Evolutionary conservation across 306 rosid species (phyloP).

Genomic region (Rosa lucieae): DNA sequence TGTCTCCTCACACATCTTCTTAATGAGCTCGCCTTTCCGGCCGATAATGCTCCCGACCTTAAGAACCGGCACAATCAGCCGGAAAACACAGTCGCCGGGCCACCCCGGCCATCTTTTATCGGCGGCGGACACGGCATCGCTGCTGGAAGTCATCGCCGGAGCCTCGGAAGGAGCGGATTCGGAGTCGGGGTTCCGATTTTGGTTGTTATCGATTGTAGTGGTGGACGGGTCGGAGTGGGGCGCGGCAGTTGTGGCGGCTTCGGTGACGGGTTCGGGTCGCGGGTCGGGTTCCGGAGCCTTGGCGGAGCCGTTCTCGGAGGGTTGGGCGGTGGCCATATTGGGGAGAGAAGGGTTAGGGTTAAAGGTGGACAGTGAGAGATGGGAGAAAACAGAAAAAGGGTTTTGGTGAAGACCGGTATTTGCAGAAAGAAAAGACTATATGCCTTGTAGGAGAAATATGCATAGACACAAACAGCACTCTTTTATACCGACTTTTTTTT

Average conservation of each 20-base stretch:
- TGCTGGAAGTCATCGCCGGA: neutral
- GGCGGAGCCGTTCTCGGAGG: conserved; percentile 46
- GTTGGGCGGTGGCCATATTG: conserved; percentile 48
- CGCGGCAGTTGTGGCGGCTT: conserved; percentile 1
- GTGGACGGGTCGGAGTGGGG: conserved; percentile 26
- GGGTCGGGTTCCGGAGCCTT: conserved; percentile 19
- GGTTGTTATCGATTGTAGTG: neutral
- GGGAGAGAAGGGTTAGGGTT: conserved; percentile 26
- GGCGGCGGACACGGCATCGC: conserved; percentile 18
- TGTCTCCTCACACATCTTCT: conserved; percentile 92
- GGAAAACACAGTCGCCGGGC: conserved; percentile 91
- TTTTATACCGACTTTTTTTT: too few relatives aligned
- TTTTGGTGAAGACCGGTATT: neutral
- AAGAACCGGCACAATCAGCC: conserved; percentile 78
- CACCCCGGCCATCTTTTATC: conserved; percentile 94
- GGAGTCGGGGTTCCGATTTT: conserved; percentile 4
- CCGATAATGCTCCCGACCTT: conserved; percentile 97
- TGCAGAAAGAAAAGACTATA: neutral
- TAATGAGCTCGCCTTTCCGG: conserved; percentile 89
- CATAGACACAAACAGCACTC: too few relatives aligned
- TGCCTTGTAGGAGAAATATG: too few relatives aligned
- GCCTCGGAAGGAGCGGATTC: conserved; percentile 16
- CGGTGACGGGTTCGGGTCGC: conserved; percentile 15
- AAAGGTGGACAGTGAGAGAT: neutral
- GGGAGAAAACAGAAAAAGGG: neutral